phyloP scores from a whole-genome alignment of 2,329 filamentous ascomycete genomes.

The Xylaria sp. region DNA sequence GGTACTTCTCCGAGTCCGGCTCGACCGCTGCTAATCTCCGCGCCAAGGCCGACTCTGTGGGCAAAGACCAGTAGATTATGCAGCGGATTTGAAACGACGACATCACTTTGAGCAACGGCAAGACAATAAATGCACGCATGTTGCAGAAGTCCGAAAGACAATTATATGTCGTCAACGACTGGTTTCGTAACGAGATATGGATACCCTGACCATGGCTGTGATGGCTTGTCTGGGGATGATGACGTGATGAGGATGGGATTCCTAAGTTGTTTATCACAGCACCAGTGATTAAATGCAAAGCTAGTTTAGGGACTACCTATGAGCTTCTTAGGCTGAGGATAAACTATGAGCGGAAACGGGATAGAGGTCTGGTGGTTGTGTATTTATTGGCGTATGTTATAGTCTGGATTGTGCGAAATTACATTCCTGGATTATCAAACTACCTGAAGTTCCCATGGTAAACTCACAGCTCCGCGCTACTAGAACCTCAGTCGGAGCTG shows the following conservation, averaged over 20 bases:
- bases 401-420: constrained; percentile 31
- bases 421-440: constrained; percentile 21
- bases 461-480: background rate
- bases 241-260: constrained; percentile 20
- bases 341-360: constrained; percentile 16
- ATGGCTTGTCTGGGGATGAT: constrained; percentile 23
- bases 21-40: constrained; percentile 89
- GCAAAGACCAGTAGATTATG: constrained; percentile 72
- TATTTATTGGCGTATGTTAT: constrained; percentile 25
- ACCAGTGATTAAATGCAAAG: constrained; percentile 13
- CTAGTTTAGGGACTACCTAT: constrained; percentile 3
- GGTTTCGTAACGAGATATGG: constrained; percentile 29
- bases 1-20: constrained; percentile 80
- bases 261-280: constrained; percentile 14
- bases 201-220: constrained; percentile 11
- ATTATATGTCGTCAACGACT: constrained; percentile 31
- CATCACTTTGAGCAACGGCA: constrained; percentile 36
- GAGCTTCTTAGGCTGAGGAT: constrained; percentile 17
- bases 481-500: background rate
- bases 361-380: constrained; percentile 13
- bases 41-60: constrained; percentile 82
- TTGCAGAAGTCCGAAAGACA: constrained; percentile 37
- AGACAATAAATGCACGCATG: constrained; percentile 40
- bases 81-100: constrained; percentile 32
- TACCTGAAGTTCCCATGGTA: background rate